phyloP scores from a whole-genome alignment of 352 stramenopile species.

The Globisporangium takayamanum region DNA sequence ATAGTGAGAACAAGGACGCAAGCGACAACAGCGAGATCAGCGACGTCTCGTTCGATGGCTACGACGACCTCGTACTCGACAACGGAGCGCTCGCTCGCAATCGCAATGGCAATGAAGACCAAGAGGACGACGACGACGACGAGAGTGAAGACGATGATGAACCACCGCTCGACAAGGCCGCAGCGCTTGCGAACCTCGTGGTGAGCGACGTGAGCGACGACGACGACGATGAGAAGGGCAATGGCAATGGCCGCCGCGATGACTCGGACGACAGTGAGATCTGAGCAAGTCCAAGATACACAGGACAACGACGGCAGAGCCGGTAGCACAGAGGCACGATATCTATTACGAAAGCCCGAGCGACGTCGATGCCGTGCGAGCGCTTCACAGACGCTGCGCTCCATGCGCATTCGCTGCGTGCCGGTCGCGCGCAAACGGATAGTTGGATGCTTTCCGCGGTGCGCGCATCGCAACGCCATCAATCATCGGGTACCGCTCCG shows the following conservation, averaged over 20 bases:
- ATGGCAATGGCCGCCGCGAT: conserved; percentile 13
- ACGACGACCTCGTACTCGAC: conserved; percentile 45
- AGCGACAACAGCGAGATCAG: conserved; percentile 73
- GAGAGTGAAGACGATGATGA: conserved; percentile 17
- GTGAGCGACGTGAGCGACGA: conserved; percentile 47
- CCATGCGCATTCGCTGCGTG: background rate
- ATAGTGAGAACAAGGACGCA: conserved; percentile 10
- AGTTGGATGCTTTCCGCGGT: conserved; percentile 49
- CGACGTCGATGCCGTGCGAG: background rate
- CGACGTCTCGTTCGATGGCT: conserved; percentile 63
- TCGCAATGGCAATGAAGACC: conserved; percentile 9
- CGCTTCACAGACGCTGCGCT: conserved; percentile 7
- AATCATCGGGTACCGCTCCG: conserved; percentile 72
- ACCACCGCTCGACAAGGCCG: conserved; percentile 9
- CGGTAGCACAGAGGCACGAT: conserved; percentile 9
- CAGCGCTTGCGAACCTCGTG: conserved; percentile 28
- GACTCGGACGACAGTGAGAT: conserved; percentile 65
- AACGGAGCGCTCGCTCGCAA: background rate
- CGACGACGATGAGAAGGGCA: conserved; percentile 26
- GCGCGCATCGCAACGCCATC: conserved; percentile 78
- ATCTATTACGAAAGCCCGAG: conserved; percentile 13
- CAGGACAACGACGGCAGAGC: background rate
- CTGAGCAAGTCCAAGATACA: conserved; percentile 12
- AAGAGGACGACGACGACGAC: conserved; percentile 23
- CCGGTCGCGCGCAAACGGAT: conserved; percentile 24